Conservation (phyloP, 495 filamentous ascomycete genomes). For the Darksidea phi region DNA sequence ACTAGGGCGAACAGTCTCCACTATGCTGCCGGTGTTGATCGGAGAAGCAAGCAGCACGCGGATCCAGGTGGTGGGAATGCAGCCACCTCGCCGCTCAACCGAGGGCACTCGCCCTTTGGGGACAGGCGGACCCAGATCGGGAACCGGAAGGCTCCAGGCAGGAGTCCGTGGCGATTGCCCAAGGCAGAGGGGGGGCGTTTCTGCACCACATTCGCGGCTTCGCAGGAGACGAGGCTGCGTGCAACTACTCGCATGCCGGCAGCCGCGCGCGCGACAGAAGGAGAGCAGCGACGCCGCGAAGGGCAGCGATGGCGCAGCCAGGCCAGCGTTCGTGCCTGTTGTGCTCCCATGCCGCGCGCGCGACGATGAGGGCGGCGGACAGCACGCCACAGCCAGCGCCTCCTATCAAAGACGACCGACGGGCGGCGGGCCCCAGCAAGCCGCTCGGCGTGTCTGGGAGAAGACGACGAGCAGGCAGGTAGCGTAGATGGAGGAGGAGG, state of each 20-base stretch:
- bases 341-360: neutral
- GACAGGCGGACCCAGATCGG: too few relatives aligned
- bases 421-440: neutral
- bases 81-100: too few relatives aligned
- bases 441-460: neutral
- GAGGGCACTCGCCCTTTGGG: too few relatives aligned
- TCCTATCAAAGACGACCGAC: neutral
- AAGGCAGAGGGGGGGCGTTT: slow-evolving; percentile 10
- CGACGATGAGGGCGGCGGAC: neutral
- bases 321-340: neutral
- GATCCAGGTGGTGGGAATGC: too few relatives aligned
- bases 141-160: slow-evolving; percentile 24
- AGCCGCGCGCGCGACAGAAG: neutral
- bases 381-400: slow-evolving; percentile 19
- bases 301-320: neutral
- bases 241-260: slow-evolving; percentile 16
- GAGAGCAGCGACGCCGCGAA: neutral
- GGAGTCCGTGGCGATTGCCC: slow-evolving; percentile 16
- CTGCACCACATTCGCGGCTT: slow-evolving; percentile 4
- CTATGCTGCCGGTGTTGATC: too few relatives aligned
- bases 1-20: too few relatives aligned
- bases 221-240: slow-evolving; percentile 34
- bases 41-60: too few relatives aligned
- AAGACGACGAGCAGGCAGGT: slow-evolving; percentile 1
- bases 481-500: neutral